Percentiles rank a stretch among this genome's conserved stretches.
Evolutionary conservation across 2,329 filamentous ascomycete species (phyloP).

Genomic region (Penicillium palitans): DNA sequence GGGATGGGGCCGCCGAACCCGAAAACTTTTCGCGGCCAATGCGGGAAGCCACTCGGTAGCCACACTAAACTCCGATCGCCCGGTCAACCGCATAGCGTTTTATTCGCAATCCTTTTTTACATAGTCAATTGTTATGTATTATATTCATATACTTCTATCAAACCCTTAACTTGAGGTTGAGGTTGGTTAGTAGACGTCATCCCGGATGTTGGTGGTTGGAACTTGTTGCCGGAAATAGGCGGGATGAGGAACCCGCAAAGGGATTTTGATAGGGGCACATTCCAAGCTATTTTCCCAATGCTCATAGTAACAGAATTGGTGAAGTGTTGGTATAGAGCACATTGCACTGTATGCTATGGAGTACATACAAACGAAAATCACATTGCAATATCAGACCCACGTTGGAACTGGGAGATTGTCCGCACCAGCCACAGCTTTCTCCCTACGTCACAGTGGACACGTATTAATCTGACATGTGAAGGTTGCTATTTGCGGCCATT

Average conservation of each 20-base stretch:
- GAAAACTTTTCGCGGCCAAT: constrained; percentile 39
- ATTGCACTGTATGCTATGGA: neutral
- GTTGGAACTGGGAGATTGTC: neutral
- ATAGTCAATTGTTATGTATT: neutral
- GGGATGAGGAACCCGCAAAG: neutral
- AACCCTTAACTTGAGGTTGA: neutral
- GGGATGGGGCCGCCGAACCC: constrained; percentile 30
- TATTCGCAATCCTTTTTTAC: neutral
- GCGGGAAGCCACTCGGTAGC: constrained; percentile 20
- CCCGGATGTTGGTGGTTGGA: neutral
- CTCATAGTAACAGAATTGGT: neutral
- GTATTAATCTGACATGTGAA: neutral
- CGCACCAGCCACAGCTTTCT: neutral
- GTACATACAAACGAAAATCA: neutral
- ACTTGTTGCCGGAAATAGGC: neutral
- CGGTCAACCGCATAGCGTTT: constrained; percentile 3
- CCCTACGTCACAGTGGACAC: constrained; percentile 24
- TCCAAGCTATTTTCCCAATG: neutral
- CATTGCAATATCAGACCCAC: constrained; percentile 3
- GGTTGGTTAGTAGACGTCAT: neutral
- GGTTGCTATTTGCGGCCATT: neutral
- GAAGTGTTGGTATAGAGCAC: neutral
- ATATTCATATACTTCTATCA: neutral
- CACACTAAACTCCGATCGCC: constrained; percentile 7
- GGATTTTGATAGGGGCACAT: neutral